Percentiles rank a stretch among this genome's conserved stretches.
These are phyloP conservation scores for Nothophoma quercina DNA, from an alignment of 2,329 filamentous ascomycete genomes.

Conservation along the genomic window DNA sequence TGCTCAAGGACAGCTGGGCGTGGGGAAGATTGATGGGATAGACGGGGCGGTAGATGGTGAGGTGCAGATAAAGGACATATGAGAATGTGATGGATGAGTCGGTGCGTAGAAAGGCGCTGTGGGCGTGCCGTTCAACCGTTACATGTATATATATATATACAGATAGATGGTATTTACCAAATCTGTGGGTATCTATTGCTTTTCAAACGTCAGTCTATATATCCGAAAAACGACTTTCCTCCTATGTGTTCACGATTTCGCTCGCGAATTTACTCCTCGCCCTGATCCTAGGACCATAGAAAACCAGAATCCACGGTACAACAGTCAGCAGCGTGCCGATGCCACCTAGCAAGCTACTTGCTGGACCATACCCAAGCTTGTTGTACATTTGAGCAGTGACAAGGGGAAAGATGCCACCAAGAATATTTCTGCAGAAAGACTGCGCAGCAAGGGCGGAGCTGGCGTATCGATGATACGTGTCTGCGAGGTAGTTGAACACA, in stretches of 20 bases:
- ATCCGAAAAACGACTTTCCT: not conserved
- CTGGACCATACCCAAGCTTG: conserved; percentile 73
- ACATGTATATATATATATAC: too few species aligned
- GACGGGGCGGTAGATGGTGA: not conserved
- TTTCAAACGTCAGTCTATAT: not conserved
- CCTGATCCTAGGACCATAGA: conserved; percentile 79
- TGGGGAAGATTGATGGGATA: not conserved
- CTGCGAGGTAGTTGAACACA: conserved; percentile 91
- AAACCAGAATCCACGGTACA: conserved; percentile 86
- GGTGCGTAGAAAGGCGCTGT: too few species aligned
- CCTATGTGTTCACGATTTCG: conserved; percentile 41
- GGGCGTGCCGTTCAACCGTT: not conserved
- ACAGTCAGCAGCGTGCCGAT: conserved; percentile 72
- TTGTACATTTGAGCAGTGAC: conserved; percentile 77
- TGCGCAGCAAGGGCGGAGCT: conserved; percentile 87
- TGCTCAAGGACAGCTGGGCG: not conserved
- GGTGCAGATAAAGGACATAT: conserved; percentile 4
- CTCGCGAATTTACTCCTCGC: conserved; percentile 77
- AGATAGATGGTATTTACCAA: too few species aligned
- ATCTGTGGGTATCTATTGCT: not conserved
- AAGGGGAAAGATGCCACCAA: conserved; percentile 81
- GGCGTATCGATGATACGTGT: conserved; percentile 85
- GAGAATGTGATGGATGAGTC: too few species aligned
- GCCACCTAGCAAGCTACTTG: conserved; percentile 77
- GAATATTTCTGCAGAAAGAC: conserved; percentile 82